These are phyloP conservation scores for Ciborinia camelliae DNA, from an alignment of 2,329 filamentous ascomycete species.

Conservation along the genomic window DNA sequence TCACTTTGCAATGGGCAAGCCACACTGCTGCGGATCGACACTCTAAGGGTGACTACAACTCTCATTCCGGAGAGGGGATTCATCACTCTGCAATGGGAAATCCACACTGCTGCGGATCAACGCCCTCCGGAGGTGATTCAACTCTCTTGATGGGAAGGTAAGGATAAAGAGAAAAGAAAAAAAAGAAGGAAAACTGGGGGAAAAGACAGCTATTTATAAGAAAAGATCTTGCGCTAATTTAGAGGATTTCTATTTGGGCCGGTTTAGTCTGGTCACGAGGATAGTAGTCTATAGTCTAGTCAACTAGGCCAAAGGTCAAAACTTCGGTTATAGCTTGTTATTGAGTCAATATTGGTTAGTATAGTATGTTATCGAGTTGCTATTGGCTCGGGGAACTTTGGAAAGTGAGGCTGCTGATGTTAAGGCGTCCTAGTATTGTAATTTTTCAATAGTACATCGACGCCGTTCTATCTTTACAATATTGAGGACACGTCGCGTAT, in stretches of 20 bases:
- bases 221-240: too few relatives aligned
- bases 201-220: too few relatives aligned
- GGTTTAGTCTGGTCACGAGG: too few relatives aligned
- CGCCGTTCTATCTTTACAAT: neutral
- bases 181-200: neutral
- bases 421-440: neutral
- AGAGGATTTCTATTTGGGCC: neutral
- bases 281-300: too few relatives aligned
- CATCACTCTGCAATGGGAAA: neutral
- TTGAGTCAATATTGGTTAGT: neutral
- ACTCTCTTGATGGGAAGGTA: neutral
- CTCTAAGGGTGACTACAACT: too few relatives aligned
- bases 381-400: neutral
- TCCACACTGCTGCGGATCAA: neutral
- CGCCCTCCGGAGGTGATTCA: too few relatives aligned
- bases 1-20: too few relatives aligned
- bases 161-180: neutral
- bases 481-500: neutral
- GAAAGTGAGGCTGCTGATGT: neutral
- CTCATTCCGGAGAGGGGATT: neutral
- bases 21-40: too few relatives aligned
- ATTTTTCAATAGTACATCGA: neutral
- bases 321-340: too few relatives aligned
- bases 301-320: too few relatives aligned
- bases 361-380: neutral